A percentile compares a stretch with the other conserved stretches of the same genome.
These are phyloP conservation scores for Pythium volutum DNA, from an alignment of 352 stramenopile species.

Conservation along the genomic window DNA sequence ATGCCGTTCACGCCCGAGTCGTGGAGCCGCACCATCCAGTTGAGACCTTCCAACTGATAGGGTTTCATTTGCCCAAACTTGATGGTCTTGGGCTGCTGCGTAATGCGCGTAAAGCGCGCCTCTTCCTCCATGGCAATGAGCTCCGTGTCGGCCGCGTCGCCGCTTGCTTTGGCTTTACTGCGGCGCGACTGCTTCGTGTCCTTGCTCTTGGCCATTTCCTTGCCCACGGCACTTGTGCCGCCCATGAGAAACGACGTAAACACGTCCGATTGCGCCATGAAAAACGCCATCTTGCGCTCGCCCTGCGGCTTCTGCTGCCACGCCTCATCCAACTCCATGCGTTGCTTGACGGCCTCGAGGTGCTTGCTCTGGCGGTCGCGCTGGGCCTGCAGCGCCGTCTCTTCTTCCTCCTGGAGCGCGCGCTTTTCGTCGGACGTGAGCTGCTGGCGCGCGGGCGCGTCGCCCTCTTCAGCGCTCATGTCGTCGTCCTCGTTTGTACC, in stretches of 20 bases:
- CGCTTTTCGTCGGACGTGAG: conserved; percentile 61
- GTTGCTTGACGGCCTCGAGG: conserved; percentile 66
- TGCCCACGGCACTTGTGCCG: conserved; percentile 67
- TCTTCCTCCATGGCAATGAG: conserved; percentile 74
- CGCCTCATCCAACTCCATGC: conserved; percentile 46
- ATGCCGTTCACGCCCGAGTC: conserved; percentile 87
- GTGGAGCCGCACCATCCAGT: conserved; percentile 94
- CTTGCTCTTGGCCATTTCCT: conserved; percentile 64
- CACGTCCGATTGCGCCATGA: conserved; percentile 88
- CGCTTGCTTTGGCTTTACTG: conserved; percentile 67
- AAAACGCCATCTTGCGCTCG: conserved; percentile 81
- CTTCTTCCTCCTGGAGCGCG: conserved; percentile 62
- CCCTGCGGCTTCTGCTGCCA: conserved; percentile 43
- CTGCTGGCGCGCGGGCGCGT: conserved; percentile 3
- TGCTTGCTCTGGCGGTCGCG: conserved; percentile 75
- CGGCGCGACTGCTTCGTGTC: conserved; percentile 42
- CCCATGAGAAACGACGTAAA: conserved; percentile 89
- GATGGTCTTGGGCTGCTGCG: conserved; percentile 78
- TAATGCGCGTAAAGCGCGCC: conserved; percentile 75
- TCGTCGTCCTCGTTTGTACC: conserved; percentile 14
- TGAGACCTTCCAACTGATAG: conserved; percentile 85
- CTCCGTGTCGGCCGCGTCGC: conserved; percentile 57
- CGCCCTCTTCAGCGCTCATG: conserved; percentile 27
- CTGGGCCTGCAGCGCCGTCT: conserved; percentile 65
- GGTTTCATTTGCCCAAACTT: conserved; percentile 88